Conservation (phyloP, 805 yeast species). For the Metschnikowia lochheadii region DNA sequence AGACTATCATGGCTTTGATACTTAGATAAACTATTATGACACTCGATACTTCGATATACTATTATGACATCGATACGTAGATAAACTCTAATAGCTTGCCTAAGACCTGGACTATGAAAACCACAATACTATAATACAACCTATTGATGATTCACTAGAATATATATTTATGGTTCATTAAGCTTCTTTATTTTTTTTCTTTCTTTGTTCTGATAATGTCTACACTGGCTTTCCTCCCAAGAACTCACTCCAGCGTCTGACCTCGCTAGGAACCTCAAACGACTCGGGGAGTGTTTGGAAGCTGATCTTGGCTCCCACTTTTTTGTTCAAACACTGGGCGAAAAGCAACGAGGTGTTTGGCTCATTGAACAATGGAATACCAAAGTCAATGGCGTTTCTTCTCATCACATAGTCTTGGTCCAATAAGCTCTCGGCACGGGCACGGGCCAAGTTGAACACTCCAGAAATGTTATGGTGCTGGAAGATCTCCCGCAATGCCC, state of each 20-base stretch:
- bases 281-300: slow-evolving; percentile 38
- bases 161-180: too few species aligned
- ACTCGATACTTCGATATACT: too few species aligned
- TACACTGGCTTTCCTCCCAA: slow-evolving; percentile 89
- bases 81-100: too few species aligned
- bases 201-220: neutral
- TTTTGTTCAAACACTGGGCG: slow-evolving; percentile 73
- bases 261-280: slow-evolving; percentile 76
- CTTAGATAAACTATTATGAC: too few species aligned
- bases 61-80: too few species aligned
- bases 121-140: too few species aligned
- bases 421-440: slow-evolving; percentile 77
- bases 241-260: slow-evolving; percentile 93
- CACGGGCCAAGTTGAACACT: slow-evolving; percentile 87
- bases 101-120: too few species aligned
- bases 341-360: slow-evolving; percentile 88
- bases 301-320: slow-evolving; percentile 53
- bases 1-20: too few species aligned
- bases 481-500: slow-evolving; percentile 90
- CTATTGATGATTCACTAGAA: too few species aligned
- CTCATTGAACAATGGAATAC: slow-evolving; percentile 93
- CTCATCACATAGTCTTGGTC: slow-evolving; percentile 97
- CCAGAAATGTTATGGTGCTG: slow-evolving; percentile 77
- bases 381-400: slow-evolving; percentile 98
- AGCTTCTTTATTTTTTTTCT: too few species aligned